These are phyloP conservation scores for Penicillium subrubescens DNA, from an alignment of 495 filamentous ascomycete species.

Conservation along the genomic window DNA sequence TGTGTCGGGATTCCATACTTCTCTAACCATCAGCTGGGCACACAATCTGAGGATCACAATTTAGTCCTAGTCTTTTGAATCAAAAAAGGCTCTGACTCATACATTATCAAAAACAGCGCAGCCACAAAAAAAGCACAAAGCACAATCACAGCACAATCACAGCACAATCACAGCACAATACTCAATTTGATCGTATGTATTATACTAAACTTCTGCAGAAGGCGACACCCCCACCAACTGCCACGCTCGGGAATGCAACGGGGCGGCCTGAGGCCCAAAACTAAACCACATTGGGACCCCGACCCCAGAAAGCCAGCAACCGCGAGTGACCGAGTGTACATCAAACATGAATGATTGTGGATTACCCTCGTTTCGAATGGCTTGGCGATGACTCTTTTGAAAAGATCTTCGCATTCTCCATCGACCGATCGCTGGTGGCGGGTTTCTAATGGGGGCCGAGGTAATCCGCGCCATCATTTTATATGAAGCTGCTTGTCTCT, in stretches of 20 bases:
- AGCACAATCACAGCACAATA: no score
- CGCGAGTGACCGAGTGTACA: not conserved
- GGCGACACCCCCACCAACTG: not conserved
- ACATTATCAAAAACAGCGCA: no score
- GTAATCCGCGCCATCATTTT: not conserved
- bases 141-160: no score
- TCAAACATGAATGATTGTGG: not conserved
- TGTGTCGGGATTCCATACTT: no score
- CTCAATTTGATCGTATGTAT: no score
- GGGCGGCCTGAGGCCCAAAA: not conserved
- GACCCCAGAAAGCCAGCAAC: slow-evolving; percentile 12
- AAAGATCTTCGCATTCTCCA: not conserved
- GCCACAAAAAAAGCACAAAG: no score
- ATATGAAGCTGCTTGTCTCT: not conserved
- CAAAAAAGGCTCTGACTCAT: no score
- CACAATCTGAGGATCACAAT: no score
- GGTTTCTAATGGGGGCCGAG: not conserved
- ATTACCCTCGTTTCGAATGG: not conserved
- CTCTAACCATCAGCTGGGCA: no score
- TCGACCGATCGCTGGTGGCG: not conserved
- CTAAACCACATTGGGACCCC: slow-evolving; percentile 39
- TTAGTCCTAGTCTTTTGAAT: no score
- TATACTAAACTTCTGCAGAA: not conserved
- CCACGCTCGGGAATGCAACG: not conserved
- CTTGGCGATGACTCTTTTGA: not conserved